A percentile compares a stretch with the other conserved stretches of the same genome.
phyloP scores from a whole-genome alignment of 768 basidiomycete genomes.

The Roridomyces roridus region DNA sequence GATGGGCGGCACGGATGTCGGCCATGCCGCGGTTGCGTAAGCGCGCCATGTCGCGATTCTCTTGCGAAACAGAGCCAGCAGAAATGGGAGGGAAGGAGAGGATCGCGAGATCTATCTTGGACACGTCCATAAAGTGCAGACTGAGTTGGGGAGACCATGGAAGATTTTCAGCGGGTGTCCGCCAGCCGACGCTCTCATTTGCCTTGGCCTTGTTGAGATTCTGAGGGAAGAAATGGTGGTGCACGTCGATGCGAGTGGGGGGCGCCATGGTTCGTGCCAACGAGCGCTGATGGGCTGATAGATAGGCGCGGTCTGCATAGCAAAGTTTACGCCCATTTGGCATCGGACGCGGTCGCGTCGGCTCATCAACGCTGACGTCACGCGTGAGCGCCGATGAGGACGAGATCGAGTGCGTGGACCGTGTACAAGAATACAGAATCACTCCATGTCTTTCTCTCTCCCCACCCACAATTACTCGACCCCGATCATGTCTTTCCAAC shows the following conservation, averaged over 20 bases:
- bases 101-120: conserved; percentile 63
- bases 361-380: too few relatives aligned
- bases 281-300: too few relatives aligned
- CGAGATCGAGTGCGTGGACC: too few relatives aligned
- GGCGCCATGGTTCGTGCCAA: too few relatives aligned
- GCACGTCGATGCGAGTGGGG: conserved; percentile 68
- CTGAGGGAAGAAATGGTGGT: conserved; percentile 76
- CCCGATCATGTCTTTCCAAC: neutral
- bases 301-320: too few relatives aligned
- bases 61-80: conserved; percentile 41
- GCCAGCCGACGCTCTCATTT: conserved; percentile 62
- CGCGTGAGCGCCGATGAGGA: too few relatives aligned
- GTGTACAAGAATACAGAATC: too few relatives aligned
- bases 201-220: conserved; percentile 52
- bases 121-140: conserved; percentile 65
- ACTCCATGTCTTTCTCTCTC: too few relatives aligned
- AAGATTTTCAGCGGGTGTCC: conserved; percentile 64
- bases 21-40: conserved; percentile 54
- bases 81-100: conserved; percentile 70
- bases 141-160: conserved; percentile 70
- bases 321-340: too few relatives aligned
- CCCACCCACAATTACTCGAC: too few relatives aligned
- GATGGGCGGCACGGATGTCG: conserved; percentile 53
- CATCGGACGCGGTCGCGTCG: neutral
- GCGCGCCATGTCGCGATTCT: conserved; percentile 49